Conservation (phyloP, 805 yeast genomes). For the Candida easanensis region DNA sequence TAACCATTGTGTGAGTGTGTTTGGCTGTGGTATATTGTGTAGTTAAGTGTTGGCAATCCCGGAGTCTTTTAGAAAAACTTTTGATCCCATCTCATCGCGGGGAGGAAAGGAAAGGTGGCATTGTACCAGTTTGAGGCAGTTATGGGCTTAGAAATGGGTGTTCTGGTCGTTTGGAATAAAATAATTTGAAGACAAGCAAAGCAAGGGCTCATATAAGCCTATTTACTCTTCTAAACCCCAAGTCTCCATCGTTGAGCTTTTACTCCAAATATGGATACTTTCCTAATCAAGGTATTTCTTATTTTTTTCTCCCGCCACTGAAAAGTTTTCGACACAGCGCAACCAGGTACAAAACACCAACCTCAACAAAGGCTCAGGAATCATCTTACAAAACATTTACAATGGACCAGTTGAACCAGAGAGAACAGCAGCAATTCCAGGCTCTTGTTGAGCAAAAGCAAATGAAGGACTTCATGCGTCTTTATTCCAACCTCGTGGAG, state of each 20-base stretch:
- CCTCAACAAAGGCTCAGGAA: too few relatives aligned
- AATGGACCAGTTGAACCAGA: conserved; percentile 93
- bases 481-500: conserved; percentile 91
- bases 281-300: too few relatives aligned
- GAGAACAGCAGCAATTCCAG: conserved; percentile 96
- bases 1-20: conserved; percentile 16
- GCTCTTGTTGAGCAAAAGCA: conserved; percentile 95
- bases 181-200: too few relatives aligned
- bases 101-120: not conserved
- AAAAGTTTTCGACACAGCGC: conserved; percentile 8
- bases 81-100: not conserved
- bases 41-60: not conserved
- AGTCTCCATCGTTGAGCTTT: too few relatives aligned
- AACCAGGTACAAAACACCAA: too few relatives aligned
- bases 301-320: too few relatives aligned
- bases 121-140: too few relatives aligned
- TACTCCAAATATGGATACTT: too few relatives aligned
- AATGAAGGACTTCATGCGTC: conserved; percentile 98
- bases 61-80: not conserved
- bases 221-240: too few relatives aligned
- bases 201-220: too few relatives aligned
- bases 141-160: too few relatives aligned
- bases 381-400: conserved; percentile 19
- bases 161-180: too few relatives aligned
- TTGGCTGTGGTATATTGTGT: not conserved